phyloP scores from a whole-genome alignment of 768 basidiomycete species.

The Collybiopsis luxurians region DNA sequence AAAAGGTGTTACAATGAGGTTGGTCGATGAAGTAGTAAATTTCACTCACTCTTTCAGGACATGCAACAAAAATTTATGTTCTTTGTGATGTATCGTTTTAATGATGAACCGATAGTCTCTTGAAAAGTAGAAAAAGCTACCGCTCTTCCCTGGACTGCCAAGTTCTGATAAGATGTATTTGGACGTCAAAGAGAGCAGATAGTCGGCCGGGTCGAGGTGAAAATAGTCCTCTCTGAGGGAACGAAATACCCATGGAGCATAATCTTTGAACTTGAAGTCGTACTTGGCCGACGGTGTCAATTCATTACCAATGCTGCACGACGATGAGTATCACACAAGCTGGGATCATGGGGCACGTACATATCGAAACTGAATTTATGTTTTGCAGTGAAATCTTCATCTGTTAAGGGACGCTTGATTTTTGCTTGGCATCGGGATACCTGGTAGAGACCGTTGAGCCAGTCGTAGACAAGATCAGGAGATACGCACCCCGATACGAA shows the following conservation, averaged over 20 bases:
- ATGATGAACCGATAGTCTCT: slow-evolving; percentile 99
- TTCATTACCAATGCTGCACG: slow-evolving; percentile 86
- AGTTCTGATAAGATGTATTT: slow-evolving; percentile 98
- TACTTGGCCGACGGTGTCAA: slow-evolving; percentile 96
- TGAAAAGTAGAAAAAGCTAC: slow-evolving; percentile 99
- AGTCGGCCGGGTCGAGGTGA: slow-evolving; percentile 95
- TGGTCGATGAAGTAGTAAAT: background rate
- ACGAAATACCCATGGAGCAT: slow-evolving; percentile 97
- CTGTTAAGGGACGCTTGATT: slow-evolving; percentile 78
- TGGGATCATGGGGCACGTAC: slow-evolving; percentile 40
- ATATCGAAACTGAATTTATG: slow-evolving; percentile 99
- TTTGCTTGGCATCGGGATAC: slow-evolving; percentile 97
- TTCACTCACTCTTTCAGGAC: slow-evolving; percentile 57
- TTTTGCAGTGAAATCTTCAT: slow-evolving; percentile 82
- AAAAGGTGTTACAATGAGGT: background rate
- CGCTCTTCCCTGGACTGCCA: slow-evolving; percentile 97
- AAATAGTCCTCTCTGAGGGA: slow-evolving; percentile 93
- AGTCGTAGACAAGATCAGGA: background rate
- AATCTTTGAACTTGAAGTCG: slow-evolving; percentile 99
- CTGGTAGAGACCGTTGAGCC: slow-evolving; percentile 35
- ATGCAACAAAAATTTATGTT: slow-evolving; percentile 88
- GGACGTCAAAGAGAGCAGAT: slow-evolving; percentile 92
- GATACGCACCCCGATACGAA: slow-evolving; percentile 80
- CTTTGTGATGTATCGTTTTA: slow-evolving; percentile 94
- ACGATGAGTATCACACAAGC: background rate